Conservation (phyloP, 148 eudicot species). For the Nepenthes gracilis region DNA sequence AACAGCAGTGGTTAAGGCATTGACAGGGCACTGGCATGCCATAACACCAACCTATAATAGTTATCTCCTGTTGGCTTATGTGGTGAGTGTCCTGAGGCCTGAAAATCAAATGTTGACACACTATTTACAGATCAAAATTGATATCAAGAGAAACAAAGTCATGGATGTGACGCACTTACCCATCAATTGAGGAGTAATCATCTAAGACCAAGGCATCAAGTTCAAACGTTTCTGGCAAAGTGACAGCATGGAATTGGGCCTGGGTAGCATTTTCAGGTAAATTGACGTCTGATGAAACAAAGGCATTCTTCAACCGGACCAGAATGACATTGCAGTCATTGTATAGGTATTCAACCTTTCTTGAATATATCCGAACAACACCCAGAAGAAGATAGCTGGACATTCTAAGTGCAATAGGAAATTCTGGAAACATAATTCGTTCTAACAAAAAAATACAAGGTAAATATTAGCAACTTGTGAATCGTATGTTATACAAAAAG, state of each 20-base stretch:
- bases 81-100: slow-evolving; percentile 58
- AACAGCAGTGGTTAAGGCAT: not conserved
- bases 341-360: slow-evolving; percentile 76
- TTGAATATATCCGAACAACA: slow-evolving; percentile 79
- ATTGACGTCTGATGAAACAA: slow-evolving; percentile 38
- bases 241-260: slow-evolving; percentile 65
- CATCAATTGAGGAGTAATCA: slow-evolving; percentile 13
- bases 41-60: slow-evolving; percentile 28
- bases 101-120: slow-evolving; percentile 4
- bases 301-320: slow-evolving; percentile 45
- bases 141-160: not conserved
- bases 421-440: slow-evolving; percentile 70
- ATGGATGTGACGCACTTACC: slow-evolving; percentile 21
- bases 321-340: slow-evolving; percentile 60
- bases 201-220: slow-evolving; percentile 63
- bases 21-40: not conserved
- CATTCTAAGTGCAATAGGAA: slow-evolving; percentile 89
- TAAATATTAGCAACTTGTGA: not conserved
- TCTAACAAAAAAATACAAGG: slow-evolving; percentile 28
- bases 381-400: slow-evolving; percentile 87
- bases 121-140: not conserved
- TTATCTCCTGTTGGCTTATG: slow-evolving; percentile 56
- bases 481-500: not conserved
- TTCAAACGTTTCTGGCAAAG: slow-evolving; percentile 67
- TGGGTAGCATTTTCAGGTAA: slow-evolving; percentile 72